These are phyloP conservation scores for Boeremia exigua DNA, from an alignment of 2,329 filamentous ascomycete species.

Conservation along the genomic window DNA sequence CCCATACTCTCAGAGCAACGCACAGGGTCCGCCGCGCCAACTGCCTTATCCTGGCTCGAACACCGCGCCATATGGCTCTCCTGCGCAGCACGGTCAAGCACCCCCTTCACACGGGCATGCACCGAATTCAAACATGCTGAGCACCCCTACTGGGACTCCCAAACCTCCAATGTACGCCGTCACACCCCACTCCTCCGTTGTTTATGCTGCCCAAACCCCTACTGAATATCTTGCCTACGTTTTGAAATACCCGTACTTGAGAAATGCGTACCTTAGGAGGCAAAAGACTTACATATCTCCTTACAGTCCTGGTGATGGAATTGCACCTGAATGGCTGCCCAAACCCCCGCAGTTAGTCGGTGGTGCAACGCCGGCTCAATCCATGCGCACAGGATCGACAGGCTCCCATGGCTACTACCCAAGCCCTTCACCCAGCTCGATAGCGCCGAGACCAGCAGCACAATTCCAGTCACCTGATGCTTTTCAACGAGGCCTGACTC, in stretches of 20 bases:
- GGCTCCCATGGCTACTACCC: constrained; percentile 11
- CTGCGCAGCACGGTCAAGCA: constrained; percentile 19
- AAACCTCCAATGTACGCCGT: constrained; percentile 49
- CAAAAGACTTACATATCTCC: constrained; percentile 56
- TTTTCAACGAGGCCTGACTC: constrained; percentile 51
- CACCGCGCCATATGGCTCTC: constrained; percentile 21
- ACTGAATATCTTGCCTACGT: constrained; percentile 52
- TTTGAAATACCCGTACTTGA: constrained; percentile 54
- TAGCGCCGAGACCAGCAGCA: constrained; percentile 37
- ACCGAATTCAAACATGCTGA: constrained; percentile 41
- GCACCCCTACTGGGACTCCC: constrained; percentile 38
- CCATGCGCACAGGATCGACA: constrained; percentile 10
- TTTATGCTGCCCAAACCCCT: constrained; percentile 44
- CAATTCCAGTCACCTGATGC: constrained; percentile 54
- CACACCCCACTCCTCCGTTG: constrained; percentile 44
- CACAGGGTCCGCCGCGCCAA: constrained; percentile 23
- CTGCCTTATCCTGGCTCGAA: constrained; percentile 27
- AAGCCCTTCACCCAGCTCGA: constrained; percentile 6
- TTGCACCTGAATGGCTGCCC: constrained; percentile 50
- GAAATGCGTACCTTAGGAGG: constrained; percentile 53
- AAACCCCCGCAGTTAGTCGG: constrained; percentile 22
- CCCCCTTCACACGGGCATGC: constrained; percentile 34
- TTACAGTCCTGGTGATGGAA: constrained; percentile 52
- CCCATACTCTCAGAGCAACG: constrained; percentile 24
- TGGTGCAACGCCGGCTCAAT: constrained; percentile 3